A percentile compares a stretch with the other conserved stretches of the same genome.
Conservation (phyloP, 768 basidiomycete genomes). For the Lyophyllum atratum region DNA sequence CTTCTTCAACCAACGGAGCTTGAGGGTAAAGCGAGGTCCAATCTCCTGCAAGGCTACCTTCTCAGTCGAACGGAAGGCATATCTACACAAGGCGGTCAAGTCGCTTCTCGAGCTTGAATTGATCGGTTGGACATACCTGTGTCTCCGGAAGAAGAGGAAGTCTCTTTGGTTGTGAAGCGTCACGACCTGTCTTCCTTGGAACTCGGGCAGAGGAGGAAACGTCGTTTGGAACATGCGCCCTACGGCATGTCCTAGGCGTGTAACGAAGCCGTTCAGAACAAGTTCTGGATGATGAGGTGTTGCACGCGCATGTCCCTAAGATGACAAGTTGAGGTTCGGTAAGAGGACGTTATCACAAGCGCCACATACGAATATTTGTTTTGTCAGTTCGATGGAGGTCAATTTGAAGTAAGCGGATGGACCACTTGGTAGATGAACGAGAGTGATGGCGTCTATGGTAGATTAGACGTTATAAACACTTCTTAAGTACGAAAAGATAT, state of each 20-base stretch:
- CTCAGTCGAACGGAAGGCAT: slow-evolving; percentile 89
- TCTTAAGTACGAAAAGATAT: background rate
- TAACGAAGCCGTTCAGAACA: slow-evolving; percentile 92
- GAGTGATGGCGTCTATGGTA: slow-evolving; percentile 82
- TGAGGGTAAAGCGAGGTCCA: slow-evolving; percentile 95
- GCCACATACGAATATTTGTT: slow-evolving; percentile 76
- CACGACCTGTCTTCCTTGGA: slow-evolving; percentile 95
- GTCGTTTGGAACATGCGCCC: slow-evolving; percentile 96
- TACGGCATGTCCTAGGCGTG: slow-evolving; percentile 88
- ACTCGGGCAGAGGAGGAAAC: slow-evolving; percentile 94
- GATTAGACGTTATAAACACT: slow-evolving; percentile 4
- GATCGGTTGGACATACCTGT: slow-evolving; percentile 86
- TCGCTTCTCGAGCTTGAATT: no score
- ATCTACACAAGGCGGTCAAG: no score
- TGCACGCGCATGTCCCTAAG: slow-evolving; percentile 86
- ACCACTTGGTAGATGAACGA: slow-evolving; percentile 88
- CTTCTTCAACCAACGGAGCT: slow-evolving; percentile 85
- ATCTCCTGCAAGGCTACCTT: slow-evolving; percentile 96
- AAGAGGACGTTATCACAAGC: background rate
- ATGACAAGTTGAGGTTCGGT: background rate
- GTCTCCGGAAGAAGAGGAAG: slow-evolving; percentile 95
- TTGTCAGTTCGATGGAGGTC: slow-evolving; percentile 82
- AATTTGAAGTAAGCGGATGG: slow-evolving; percentile 97
- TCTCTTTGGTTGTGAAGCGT: slow-evolving; percentile 97
- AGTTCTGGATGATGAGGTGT: slow-evolving; percentile 95